Conservation (phyloP, 176 grass and related monocot genomes). For the Oryza meyeriana region DNA sequence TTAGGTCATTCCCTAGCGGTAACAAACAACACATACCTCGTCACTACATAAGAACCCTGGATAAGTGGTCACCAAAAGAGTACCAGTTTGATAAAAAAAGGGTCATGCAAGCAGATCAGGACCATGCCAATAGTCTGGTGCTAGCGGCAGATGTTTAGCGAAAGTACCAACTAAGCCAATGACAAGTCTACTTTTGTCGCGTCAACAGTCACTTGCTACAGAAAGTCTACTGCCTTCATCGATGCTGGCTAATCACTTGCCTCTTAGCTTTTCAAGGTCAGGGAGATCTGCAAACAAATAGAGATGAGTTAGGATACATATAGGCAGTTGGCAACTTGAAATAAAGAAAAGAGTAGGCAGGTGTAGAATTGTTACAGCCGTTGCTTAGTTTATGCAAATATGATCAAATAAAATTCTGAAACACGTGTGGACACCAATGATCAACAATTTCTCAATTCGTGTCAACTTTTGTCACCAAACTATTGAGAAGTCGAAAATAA, state of each 20-base stretch:
- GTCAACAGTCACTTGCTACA: constrained; percentile 31
- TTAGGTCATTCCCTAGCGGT: background rate
- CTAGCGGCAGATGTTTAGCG: background rate
- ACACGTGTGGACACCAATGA: background rate
- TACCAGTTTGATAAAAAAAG: background rate
- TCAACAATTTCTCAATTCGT: background rate
- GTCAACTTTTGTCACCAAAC: background rate
- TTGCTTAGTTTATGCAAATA: background rate
- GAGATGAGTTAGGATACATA: constrained; percentile 1
- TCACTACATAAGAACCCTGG: constrained; percentile 1
- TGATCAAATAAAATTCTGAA: background rate
- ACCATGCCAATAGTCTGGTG: constrained; percentile 20
- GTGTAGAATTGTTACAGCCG: background rate
- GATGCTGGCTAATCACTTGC: constrained; percentile 45
- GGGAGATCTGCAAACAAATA: constrained; percentile 77
- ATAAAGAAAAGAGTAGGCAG: background rate
- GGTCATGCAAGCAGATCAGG: background rate
- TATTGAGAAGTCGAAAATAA: background rate
- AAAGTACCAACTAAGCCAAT: constrained; percentile 18
- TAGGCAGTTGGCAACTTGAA: background rate
- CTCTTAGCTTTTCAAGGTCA: constrained; percentile 92
- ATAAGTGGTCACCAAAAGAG: background rate
- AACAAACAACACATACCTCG: background rate
- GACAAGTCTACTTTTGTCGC: background rate
- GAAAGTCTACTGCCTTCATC: constrained; percentile 11